phyloP scores from a whole-genome alignment of 1,284 basidiomycete species.

The Cryptococcus hybrid region DNA sequence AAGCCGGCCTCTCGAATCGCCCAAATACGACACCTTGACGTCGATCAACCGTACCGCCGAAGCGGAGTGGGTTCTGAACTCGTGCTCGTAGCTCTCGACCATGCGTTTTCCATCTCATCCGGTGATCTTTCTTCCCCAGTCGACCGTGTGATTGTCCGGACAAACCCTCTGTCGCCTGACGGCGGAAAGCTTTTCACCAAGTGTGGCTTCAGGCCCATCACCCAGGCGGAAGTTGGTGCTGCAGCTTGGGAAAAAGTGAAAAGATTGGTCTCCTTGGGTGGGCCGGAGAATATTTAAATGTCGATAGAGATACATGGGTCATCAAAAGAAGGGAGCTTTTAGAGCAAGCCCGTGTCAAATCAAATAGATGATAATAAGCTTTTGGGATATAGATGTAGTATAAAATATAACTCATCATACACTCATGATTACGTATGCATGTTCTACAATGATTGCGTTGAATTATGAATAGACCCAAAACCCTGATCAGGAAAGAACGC shows the following conservation, averaged over 20 bases:
- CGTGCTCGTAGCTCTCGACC: slow-evolving; percentile 58
- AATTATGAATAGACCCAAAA: too few relatives aligned
- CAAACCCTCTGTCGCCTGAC: slow-evolving; percentile 55
- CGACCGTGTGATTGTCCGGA: slow-evolving; percentile 53
- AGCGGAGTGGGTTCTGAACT: slow-evolving; percentile 65
- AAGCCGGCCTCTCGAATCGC: slow-evolving; percentile 53
- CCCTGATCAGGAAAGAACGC: too few relatives aligned
- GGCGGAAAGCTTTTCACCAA: slow-evolving; percentile 52
- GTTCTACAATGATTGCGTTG: too few relatives aligned
- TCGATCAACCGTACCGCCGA: slow-evolving; percentile 63
- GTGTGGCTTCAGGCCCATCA: slow-evolving; percentile 54
- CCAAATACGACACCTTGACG: slow-evolving; percentile 70
- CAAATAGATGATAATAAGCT: too few relatives aligned
- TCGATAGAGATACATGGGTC: slow-evolving; percentile 10
- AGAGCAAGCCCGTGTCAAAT: background rate
- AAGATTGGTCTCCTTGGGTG: slow-evolving; percentile 14
- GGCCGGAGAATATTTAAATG: slow-evolving; percentile 18
- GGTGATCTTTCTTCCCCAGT: background rate
- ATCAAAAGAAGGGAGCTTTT: slow-evolving; percentile 3
- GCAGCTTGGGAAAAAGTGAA: background rate
- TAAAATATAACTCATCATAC: too few relatives aligned
- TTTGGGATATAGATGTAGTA: too few relatives aligned
- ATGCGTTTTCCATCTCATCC: slow-evolving; percentile 54
- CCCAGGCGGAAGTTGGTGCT: background rate
- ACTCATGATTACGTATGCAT: too few relatives aligned